phyloP scores from a whole-genome alignment of 257 asterid species.

The Przewalskia tangutica region DNA sequence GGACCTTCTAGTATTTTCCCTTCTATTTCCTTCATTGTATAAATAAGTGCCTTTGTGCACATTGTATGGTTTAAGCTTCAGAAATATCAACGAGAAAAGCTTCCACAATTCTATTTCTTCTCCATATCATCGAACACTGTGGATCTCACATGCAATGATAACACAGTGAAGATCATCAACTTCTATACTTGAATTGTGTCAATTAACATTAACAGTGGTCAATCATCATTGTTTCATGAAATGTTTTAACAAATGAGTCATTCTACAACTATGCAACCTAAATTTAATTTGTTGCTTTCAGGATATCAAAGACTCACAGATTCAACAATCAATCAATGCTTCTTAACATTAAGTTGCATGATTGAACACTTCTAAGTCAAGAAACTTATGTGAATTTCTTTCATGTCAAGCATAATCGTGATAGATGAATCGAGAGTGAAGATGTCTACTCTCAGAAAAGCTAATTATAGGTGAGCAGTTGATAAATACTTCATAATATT shows the following conservation, averaged over 20 bases:
- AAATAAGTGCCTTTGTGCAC: too few relatives aligned
- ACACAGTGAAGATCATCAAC: too few relatives aligned
- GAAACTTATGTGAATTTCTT: neutral
- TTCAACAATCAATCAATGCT: neutral
- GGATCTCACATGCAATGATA: too few relatives aligned
- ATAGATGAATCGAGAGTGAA: neutral
- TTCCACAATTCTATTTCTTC: too few relatives aligned
- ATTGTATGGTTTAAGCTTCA: too few relatives aligned
- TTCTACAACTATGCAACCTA: neutral
- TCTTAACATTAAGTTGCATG: neutral
- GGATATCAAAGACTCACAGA: neutral
- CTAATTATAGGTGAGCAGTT: neutral
- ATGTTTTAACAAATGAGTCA: neutral
- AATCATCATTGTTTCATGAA: neutral
- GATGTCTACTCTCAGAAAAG: neutral
- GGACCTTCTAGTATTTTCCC: too few relatives aligned
- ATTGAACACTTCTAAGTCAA: neutral
- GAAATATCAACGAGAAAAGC: too few relatives aligned
- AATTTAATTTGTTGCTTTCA: neutral
- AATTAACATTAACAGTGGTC: neutral
- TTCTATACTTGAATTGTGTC: too few relatives aligned
- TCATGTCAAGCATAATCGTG: neutral
- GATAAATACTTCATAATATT: neutral
- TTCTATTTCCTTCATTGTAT: too few relatives aligned
- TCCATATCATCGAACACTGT: too few relatives aligned